Percentiles rank a stretch among this genome's conserved stretches.
These are phyloP conservation scores for Zostera marina DNA, from an alignment of 116 monocot species.

Conservation along the genomic window DNA sequence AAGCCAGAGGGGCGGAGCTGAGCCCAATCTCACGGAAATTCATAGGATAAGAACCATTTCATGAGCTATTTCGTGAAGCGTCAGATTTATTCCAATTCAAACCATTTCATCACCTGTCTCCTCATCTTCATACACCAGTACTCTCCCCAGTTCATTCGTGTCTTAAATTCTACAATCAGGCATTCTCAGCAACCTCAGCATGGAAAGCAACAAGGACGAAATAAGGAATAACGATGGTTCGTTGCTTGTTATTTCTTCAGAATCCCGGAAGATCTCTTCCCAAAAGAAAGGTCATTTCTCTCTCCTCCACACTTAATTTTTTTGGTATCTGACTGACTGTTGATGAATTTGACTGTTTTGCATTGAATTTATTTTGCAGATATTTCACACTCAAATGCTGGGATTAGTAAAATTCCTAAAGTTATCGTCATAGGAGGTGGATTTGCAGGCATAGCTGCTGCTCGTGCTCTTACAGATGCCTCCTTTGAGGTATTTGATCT, in stretches of 20 bases:
- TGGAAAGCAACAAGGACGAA: slow-evolving; percentile 3
- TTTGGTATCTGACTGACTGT: background rate
- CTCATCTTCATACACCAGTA: slow-evolving; percentile 61
- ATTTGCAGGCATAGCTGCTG: slow-evolving; percentile 60
- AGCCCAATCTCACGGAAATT: background rate
- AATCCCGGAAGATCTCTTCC: slow-evolving; percentile 1
- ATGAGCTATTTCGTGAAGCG: slow-evolving; percentile 71
- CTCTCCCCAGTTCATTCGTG: slow-evolving; percentile 46
- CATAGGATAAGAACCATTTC: slow-evolving; percentile 23
- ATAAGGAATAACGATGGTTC: background rate
- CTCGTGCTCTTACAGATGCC: slow-evolving; percentile 50
- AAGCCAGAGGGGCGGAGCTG: no score
- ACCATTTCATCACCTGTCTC: slow-evolving; percentile 77
- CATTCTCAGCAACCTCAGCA: background rate
- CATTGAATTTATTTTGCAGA: no score
- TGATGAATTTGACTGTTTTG: no score
- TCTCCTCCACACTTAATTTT: background rate
- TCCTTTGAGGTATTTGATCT: slow-evolving; percentile 34
- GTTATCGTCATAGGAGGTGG: slow-evolving; percentile 58
- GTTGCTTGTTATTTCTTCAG: background rate
- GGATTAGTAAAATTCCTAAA: slow-evolving; percentile 28
- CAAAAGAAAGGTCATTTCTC: slow-evolving; percentile 1
- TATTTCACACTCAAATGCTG: slow-evolving; percentile 4
- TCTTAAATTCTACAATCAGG: slow-evolving; percentile 17
- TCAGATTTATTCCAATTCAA: slow-evolving; percentile 53